Conservation (phyloP, 2,329 filamentous ascomycete species). For the Neofusicoccum kwambonambiense region DNA sequence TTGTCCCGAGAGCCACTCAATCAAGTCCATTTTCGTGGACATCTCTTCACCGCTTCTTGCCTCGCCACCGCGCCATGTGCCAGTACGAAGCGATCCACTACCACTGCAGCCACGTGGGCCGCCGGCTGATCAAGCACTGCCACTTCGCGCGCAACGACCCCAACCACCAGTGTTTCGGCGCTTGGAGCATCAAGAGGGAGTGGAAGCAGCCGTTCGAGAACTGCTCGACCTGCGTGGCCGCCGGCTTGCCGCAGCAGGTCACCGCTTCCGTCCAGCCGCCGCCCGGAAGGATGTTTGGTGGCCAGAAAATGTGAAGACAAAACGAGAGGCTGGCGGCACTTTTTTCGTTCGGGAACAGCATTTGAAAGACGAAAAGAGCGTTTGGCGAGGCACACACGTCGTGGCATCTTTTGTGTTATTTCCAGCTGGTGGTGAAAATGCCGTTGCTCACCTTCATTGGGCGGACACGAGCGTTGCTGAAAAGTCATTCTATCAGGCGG, state of each 20-base stretch:
- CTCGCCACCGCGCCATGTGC: constrained; percentile 49
- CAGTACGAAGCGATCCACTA: constrained; percentile 70
- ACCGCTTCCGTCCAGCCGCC: neutral
- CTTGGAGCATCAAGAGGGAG: constrained; percentile 62
- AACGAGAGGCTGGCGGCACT: too few species aligned
- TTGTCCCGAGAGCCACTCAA: neutral
- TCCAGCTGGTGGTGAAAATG: neutral
- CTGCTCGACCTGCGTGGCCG: constrained; percentile 50
- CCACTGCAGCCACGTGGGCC: constrained; percentile 59
- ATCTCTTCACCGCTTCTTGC: neutral
- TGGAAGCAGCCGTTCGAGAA: constrained; percentile 57
- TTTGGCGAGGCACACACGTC: neutral
- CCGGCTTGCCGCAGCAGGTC: constrained; percentile 22
- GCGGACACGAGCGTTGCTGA: constrained; percentile 1
- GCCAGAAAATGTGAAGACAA: neutral
- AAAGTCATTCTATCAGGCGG: neutral
- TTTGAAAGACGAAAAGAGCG: neutral
- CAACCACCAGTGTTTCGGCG: constrained; percentile 65
- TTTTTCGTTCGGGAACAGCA: too few species aligned
- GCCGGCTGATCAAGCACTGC: constrained; percentile 66
- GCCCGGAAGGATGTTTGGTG: neutral
- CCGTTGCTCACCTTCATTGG: neutral
- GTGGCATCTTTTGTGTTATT: neutral
- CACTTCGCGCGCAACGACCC: constrained; percentile 73
- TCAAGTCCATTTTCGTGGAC: too few species aligned